Conservation (phyloP, 1,139 yeast species). For the Scheffersomyces quercinus region DNA sequence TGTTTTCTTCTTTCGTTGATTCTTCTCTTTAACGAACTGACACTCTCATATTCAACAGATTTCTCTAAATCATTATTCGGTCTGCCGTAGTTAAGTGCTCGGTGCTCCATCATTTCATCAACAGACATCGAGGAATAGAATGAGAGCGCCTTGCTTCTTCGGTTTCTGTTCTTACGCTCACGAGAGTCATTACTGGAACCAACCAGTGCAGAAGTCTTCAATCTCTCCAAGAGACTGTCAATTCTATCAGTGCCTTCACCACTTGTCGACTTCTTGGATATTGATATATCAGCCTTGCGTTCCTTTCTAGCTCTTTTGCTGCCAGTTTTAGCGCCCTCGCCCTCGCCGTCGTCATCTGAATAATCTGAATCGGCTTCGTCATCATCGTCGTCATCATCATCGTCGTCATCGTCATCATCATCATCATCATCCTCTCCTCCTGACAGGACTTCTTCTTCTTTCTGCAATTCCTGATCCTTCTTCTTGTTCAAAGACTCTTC, state of each 20-base stretch:
- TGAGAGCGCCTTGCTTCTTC: slow-evolving; percentile 38
- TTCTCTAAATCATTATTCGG: not conserved
- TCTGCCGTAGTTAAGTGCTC: no score
- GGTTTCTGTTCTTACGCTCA: slow-evolving; percentile 22
- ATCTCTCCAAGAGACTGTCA: slow-evolving; percentile 39
- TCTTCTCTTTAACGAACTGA: slow-evolving; percentile 37
- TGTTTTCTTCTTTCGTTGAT: slow-evolving; percentile 36
- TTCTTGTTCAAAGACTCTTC: slow-evolving; percentile 24
- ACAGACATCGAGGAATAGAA: slow-evolving; percentile 32
- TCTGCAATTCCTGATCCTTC: slow-evolving; percentile 4
- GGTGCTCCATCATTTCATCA: slow-evolving; percentile 21
- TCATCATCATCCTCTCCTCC: slow-evolving; percentile 2
- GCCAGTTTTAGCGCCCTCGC: slow-evolving; percentile 7
- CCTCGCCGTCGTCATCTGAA: slow-evolving; percentile 6
- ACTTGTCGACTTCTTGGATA: not conserved
- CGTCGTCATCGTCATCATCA: slow-evolving; percentile 8
- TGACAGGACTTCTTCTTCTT: slow-evolving; percentile 1
- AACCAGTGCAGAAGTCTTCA: slow-evolving; percentile 34
- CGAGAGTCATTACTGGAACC: slow-evolving; percentile 18
- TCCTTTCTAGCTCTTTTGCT: slow-evolving; percentile 3
- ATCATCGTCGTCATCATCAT: not conserved
- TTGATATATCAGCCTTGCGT: not conserved
- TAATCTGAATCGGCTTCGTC: slow-evolving; percentile 6
- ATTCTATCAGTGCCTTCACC: slow-evolving; percentile 29
- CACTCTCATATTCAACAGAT: slow-evolving; percentile 38